Conservation (phyloP, 1,284 basidiomycete genomes). For the Marasmius fiardii region DNA sequence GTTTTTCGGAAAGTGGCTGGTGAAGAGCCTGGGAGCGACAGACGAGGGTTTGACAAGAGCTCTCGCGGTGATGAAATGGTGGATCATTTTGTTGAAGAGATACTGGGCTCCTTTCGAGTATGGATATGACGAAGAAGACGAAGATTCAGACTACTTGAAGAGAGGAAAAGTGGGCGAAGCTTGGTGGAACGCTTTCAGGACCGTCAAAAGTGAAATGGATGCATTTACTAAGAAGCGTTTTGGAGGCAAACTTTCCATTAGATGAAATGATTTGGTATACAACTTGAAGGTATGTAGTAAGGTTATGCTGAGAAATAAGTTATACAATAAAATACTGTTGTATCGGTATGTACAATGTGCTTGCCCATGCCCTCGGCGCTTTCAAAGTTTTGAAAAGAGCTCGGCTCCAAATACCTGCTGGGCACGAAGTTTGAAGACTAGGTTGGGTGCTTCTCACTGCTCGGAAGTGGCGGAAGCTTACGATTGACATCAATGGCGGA, state of each 20-base stretch:
- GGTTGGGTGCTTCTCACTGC: no score
- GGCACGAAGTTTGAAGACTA: no score
- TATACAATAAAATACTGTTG: no score
- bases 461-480: no score
- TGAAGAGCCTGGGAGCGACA: conserved; percentile 56
- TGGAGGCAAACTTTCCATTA: conserved; percentile 57
- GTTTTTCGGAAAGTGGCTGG: conserved; percentile 67
- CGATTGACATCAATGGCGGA: no score
- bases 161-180: conserved; percentile 48
- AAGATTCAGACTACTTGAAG: conserved; percentile 25
- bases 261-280: conserved; percentile 19
- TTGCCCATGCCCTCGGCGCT: no score
- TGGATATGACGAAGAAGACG: conserved; percentile 31
- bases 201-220: conserved; percentile 63
- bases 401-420: no score
- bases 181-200: conserved; percentile 77
- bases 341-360: no score
- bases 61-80: conserved; percentile 72
- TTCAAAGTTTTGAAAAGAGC: no score
- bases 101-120: conserved; percentile 53
- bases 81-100: conserved; percentile 63
- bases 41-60: conserved; percentile 68
- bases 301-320: no score
- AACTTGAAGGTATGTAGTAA: no score
- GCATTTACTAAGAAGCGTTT: conserved; percentile 55